Conservation (phyloP, 106 monocot genomes). For the Ottelia alismoides region DNA sequence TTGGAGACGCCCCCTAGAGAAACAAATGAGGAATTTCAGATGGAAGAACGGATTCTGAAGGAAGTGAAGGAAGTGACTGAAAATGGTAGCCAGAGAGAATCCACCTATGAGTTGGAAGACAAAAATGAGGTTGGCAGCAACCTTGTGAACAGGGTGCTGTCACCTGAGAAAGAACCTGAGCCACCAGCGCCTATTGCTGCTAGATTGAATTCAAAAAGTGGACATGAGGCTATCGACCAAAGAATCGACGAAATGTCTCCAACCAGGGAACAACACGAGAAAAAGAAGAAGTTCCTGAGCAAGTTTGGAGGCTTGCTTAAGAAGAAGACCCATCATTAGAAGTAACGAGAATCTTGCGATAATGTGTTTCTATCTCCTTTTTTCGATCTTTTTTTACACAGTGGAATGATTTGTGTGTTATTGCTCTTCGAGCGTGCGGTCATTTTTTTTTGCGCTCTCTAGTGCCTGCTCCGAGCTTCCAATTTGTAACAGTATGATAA, state of each 20-base stretch:
- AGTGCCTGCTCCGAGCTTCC: too few relatives aligned
- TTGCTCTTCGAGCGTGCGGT: too few relatives aligned
- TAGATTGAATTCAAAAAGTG: not conserved
- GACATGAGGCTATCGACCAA: slow-evolving; percentile 12
- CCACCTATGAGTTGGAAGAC: too few relatives aligned
- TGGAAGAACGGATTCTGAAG: slow-evolving; percentile 1
- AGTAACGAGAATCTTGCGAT: slow-evolving; percentile 3
- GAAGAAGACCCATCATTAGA: slow-evolving; percentile 31
- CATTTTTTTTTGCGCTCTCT: too few relatives aligned
- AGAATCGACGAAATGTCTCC: too few relatives aligned
- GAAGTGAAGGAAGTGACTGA: slow-evolving; percentile 26
- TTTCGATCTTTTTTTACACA: not conserved
- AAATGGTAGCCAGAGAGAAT: slow-evolving; percentile 14
- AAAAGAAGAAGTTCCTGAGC: slow-evolving; percentile 36
- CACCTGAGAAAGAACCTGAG: too few relatives aligned
- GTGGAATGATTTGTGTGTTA: too few relatives aligned
- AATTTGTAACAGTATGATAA: too few relatives aligned
- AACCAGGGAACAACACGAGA: slow-evolving; percentile 23
- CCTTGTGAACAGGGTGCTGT: too few relatives aligned
- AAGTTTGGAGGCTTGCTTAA: slow-evolving; percentile 41
- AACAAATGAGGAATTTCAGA: not conserved
- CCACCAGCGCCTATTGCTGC: too few relatives aligned
- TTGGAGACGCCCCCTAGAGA: not conserved
- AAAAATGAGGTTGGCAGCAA: too few relatives aligned
- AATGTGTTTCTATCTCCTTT: too few relatives aligned